Percentiles rank a stretch among this genome's conserved stretches.
phyloP scores from a whole-genome alignment of 2,329 filamentous ascomycete species.

The Didymella arachidicola region DNA sequence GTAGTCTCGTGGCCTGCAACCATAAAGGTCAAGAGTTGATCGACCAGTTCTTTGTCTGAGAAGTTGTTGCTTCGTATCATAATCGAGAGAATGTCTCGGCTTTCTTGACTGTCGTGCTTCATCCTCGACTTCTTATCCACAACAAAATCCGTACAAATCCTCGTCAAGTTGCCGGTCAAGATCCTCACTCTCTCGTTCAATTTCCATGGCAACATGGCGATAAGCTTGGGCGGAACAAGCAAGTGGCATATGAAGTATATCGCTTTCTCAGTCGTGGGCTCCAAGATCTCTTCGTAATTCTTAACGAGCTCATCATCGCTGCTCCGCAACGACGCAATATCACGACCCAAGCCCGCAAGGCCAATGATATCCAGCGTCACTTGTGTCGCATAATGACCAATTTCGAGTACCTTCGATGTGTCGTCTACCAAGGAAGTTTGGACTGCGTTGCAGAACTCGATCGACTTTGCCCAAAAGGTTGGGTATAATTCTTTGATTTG shows the following conservation, averaged over 20 bases:
- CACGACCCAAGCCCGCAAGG: slow-evolving; percentile 55
- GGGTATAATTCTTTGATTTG: slow-evolving; percentile 87
- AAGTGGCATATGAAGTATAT: slow-evolving; percentile 54
- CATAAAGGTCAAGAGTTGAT: slow-evolving; percentile 65
- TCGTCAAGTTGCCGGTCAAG: slow-evolving; percentile 48
- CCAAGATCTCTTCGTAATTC: slow-evolving; percentile 55
- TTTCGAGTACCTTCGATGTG: slow-evolving; percentile 49
- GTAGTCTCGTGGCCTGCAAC: slow-evolving; percentile 77
- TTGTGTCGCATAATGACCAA: slow-evolving; percentile 55
- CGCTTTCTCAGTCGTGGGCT: slow-evolving; percentile 58
- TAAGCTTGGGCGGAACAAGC: slow-evolving; percentile 48
- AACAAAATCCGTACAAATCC: slow-evolving; percentile 58
- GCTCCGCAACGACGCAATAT: slow-evolving; percentile 53
- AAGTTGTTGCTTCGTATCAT: slow-evolving; percentile 63
- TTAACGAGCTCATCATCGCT: slow-evolving; percentile 53
- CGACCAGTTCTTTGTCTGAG: slow-evolving; percentile 60
- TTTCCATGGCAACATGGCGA: slow-evolving; percentile 57
- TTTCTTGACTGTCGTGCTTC: slow-evolving; percentile 43
- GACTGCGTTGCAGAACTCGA: slow-evolving; percentile 72
- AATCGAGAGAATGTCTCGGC: slow-evolving; percentile 56
- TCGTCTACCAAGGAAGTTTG: slow-evolving; percentile 58
- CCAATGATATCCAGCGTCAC: slow-evolving; percentile 59
- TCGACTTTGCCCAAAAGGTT: slow-evolving; percentile 80
- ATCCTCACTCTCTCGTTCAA: slow-evolving; percentile 54
- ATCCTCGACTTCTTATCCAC: slow-evolving; percentile 56